Evolutionary conservation across 148 eudicot species (phyloP).

Genomic region (Spergularia marina): DNA sequence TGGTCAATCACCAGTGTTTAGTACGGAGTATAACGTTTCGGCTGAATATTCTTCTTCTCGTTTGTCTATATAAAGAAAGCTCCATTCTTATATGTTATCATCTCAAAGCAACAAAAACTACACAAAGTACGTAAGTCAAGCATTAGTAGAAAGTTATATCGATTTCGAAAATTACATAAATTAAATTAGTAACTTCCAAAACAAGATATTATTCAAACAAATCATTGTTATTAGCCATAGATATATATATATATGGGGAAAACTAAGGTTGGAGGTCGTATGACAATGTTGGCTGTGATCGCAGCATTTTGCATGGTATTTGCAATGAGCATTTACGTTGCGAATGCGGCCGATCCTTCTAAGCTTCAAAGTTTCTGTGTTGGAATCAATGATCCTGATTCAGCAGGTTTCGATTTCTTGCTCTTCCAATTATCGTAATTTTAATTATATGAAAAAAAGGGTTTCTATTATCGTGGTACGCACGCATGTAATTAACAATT

Average conservation of each 20-base stretch:
- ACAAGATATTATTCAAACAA: background rate
- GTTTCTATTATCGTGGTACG: no score
- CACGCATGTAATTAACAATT: no score
- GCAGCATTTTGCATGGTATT: background rate
- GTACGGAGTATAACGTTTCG: background rate
- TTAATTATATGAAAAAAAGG: no score
- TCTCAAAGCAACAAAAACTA: background rate
- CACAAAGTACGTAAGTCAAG: no score
- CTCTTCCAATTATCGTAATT: no score
- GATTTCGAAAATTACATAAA: background rate
- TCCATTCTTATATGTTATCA: background rate
- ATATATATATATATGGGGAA: background rate
- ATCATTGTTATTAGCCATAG: background rate
- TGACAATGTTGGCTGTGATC: background rate
- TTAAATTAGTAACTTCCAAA: background rate
- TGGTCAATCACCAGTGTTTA: background rate
- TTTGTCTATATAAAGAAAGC: background rate
- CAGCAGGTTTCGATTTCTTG: conserved; percentile 8
- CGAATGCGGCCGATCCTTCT: conserved; percentile 17
- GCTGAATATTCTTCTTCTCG: background rate
- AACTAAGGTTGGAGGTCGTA: background rate
- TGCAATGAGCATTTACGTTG: background rate
- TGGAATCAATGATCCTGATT: background rate
- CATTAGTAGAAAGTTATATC: background rate
- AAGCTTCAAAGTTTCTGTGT: conserved; percentile 24